Conservation (phyloP, 106 monocot genomes). For the Dendrobium chrysotoxum region DNA sequence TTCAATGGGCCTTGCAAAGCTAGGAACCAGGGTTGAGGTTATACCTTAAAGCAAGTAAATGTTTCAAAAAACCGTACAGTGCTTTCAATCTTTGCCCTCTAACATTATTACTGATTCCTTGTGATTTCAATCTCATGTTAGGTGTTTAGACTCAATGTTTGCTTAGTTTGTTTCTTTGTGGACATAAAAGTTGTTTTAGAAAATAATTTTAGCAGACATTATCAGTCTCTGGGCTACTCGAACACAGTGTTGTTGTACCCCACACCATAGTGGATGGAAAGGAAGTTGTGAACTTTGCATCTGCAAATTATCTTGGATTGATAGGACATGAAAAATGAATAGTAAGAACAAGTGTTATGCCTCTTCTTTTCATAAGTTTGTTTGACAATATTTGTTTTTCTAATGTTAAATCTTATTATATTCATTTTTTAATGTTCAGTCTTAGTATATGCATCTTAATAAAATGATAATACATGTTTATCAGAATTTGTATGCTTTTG, state of each 20-base stretch:
- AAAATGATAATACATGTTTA: not conserved
- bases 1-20: conserved; percentile 87
- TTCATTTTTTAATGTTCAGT: not conserved
- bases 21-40: conserved; percentile 80
- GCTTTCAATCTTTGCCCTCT: not conserved
- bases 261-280: conserved; percentile 81
- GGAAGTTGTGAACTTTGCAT: conserved; percentile 97
- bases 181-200: no score
- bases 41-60: conserved; percentile 81
- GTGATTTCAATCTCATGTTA: not conserved
- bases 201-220: no score
- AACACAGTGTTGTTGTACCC: conserved; percentile 79
- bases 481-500: conserved; percentile 57
- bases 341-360: conserved; percentile 32
- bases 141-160: no score
- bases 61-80: not conserved
- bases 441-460: conserved; percentile 8
- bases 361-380: not conserved
- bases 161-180: no score
- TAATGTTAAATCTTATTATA: no score
- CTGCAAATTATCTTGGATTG: conserved; percentile 96
- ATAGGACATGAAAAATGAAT: conserved; percentile 81
- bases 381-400: not conserved
- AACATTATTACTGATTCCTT: not conserved
- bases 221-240: no score